phyloP scores from a whole-genome alignment of 2,329 filamentous ascomycete species.

The Tolypocladium tropicale region DNA sequence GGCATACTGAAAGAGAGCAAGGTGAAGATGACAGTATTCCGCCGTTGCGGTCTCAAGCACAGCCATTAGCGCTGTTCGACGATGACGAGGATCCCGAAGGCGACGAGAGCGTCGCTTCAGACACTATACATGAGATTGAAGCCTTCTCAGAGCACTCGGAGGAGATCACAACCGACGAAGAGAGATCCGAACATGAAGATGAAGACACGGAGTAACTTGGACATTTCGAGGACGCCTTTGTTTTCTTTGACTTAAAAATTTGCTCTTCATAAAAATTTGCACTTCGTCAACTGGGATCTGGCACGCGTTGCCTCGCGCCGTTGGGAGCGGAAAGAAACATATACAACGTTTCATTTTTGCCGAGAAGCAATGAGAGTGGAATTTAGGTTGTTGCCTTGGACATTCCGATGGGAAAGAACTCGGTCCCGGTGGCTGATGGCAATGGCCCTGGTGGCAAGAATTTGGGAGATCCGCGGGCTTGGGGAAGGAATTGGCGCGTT shows the following conservation, averaged over 20 bases:
- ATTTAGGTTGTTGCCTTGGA: background rate
- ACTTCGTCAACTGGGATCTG: background rate
- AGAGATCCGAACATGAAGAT: background rate
- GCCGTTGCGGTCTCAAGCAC: background rate
- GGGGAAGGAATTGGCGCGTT: too few species aligned
- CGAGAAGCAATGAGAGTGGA: background rate
- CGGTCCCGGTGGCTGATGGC: too few species aligned
- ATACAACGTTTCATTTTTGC: background rate
- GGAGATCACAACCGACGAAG: background rate
- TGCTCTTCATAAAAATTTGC: too few species aligned
- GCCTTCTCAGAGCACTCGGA: background rate
- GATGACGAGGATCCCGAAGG: background rate
- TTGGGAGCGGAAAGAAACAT: background rate
- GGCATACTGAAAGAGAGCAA: background rate
- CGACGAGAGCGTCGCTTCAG: background rate
- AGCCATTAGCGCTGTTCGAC: background rate
- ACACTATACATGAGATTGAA: background rate
- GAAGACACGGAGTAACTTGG: background rate
- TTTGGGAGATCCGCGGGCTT: too few species aligned
- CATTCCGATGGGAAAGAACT: too few species aligned
- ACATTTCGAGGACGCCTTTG: background rate
- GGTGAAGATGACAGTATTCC: background rate
- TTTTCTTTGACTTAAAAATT: too few species aligned
- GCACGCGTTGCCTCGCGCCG: background rate
- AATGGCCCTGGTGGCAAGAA: too few species aligned